Base-by-base conservation (phyloP, 108 stramenopile genomes). In the Cyclostephanos tholiformis region DNA sequence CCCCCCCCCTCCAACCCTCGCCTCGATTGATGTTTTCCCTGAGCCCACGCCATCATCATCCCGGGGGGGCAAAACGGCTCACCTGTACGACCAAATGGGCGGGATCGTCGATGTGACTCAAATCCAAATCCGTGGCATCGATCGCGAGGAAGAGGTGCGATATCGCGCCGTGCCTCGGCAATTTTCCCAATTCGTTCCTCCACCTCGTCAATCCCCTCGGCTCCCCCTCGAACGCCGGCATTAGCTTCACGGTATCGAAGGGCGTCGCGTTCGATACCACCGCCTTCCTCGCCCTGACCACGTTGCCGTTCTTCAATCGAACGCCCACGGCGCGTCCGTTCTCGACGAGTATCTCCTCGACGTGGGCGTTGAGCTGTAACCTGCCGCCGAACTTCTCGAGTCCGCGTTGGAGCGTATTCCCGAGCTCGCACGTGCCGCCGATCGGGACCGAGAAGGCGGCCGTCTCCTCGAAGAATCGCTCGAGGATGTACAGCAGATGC, bases 221-320 rank as follows among this genome's bases (percentile, higher is more conserved):
- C 35, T 84, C 85, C 7, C 44, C 44, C 38, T 78, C 72, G 39
- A 30, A 32, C 55, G 75, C 63, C 12, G 76, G 81, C 64, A 95
- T 75, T 77, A 92, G 74, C 72, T 95, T 96, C 49, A 96, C 92
- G 10, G 96, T 96, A 78, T 96, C 95, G 72, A 96, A 97, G 11
- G 96, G 94, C 27, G 95, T 95, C 4, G 97, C 96, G 72, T 97
- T 97, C 63, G 86, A 87, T 11, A 97, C 95, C 26, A 97, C 97
- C 12, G 97, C 97, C 82, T 96, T 96, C 12, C 81, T 64, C 0
- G 97, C 97, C 83, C 86, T 88, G 55, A 96, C 65, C 36, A 95
- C 72, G 27, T 88, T 95, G 27, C 95, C 97, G 70, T 95, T 95
- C 84, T 94, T 93, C 11, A 96, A 83, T 44, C 87, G 72, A 12